Evolutionary conservation across 768 basidiomycete genomes (phyloP), one percentile per base, ranked within the genome.

Genomic region (Hygrophorus russula): DNA sequence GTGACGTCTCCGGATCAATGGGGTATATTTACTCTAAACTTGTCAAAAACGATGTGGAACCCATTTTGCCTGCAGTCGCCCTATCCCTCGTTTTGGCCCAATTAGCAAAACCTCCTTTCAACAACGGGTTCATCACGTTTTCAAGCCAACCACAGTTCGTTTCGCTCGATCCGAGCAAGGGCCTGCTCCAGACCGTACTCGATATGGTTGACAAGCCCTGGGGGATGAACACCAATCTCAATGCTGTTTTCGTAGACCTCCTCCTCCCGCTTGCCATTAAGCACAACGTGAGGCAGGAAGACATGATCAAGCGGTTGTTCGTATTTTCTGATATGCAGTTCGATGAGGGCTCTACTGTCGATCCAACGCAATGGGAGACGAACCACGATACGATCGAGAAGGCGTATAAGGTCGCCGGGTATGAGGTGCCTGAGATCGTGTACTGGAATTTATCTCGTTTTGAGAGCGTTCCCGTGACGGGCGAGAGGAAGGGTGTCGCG

Each of bases 291-390:
- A 63, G 65, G 40, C 70, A 67, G 44, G 80, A 80, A 41, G 73
- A 84, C 37, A 84, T 86, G 82, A 71, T 86, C 61, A 78, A 81
- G 62, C 71, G 79, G 4, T 60, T 86, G 0, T 85, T 87, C 54
- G 68, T 86, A 34, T 86, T 88, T 56, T 74, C 75, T 2, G 82
- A 86, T 54, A 85, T 86, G 83, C 82, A 84, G 59, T 86, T 86
- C 49, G 79, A 85, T 53, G 40, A 43, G 30, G 18, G 5, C 18
- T 29, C 34, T 18, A 17, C n/a, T 7, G 51, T 55, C 9, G 37
- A 43, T n/a, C 19, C 28, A 30, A 44, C 45, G 7, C 30, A 50
- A 0, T 83, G 80, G 78, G 67, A 73, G 51, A 86, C 82, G 31
- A 81, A 75, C 36, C 71, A 84, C 51, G 69, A 79, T 28, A 56